Evolutionary conservation across 129 eudicot genomes (phyloP), one percentile per base, ranked within the genome.

Genomic region (Smallanthus sonchifolius): DNA sequence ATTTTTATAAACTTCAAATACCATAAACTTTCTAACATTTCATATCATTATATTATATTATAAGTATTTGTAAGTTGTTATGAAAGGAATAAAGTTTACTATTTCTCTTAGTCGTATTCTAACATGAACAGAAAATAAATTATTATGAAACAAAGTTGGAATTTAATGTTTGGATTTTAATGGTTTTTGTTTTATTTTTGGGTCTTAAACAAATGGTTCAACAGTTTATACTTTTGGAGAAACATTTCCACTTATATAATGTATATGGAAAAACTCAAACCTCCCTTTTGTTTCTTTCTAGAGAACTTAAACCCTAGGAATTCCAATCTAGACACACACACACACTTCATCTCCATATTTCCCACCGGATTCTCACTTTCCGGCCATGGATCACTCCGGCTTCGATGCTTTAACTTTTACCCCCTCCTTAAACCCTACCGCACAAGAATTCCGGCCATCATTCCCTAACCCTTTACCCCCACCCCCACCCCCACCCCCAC

Each of bases 371-470:
- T 32, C 40, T 19, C 16, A 4, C 66, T 55, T 13, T 19, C 73
- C 36, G 39, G 4, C 70, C 66, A 91, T 91, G 97, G 80, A 69
- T 1, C 74, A 75, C 75, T 14, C 77, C 20, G 82, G 82, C 63
- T 83, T 74, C 35, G 63, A 66, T 60, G 78, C 70, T 19, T 83
- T 88, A 32, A 81, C 70, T 19, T 83, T 88, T 38, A 81, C 79
- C 32, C 78, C 55, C 30, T 60, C 76, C 59, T 76, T 92, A 37
- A 89, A 92, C 86, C 97, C 97, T 0, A 67, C 77, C 16, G 97
- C 96, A n/a, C 96, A 86, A 76, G 96, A 90, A 85, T 90, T 90
- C 84, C 77, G 81, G 8, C 96, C 96, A 7, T 42, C 81, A 2
- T 10, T 49, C 44, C 62, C 59, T 19, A 11, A 13, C 28, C 10